phyloP scores from a whole-genome alignment of 2,329 filamentous ascomycete species.

The Cytospora mali region DNA sequence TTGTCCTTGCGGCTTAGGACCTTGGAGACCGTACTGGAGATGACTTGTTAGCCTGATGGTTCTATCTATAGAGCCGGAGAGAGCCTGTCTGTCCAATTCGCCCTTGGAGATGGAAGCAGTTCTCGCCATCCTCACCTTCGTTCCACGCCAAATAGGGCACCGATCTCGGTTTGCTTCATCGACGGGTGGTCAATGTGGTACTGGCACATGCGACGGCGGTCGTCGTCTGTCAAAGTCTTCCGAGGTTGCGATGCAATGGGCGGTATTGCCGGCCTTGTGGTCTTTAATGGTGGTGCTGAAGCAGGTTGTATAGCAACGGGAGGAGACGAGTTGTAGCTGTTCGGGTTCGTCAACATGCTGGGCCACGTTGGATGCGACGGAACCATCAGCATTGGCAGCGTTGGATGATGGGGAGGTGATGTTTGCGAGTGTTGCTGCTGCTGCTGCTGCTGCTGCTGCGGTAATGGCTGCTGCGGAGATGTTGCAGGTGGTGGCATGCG shows the following conservation, averaged over 20 bases:
- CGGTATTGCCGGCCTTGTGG: slow-evolving; percentile 45
- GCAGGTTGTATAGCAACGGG: slow-evolving; percentile 62
- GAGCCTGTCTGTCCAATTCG: not conserved
- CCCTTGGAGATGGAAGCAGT: not conserved
- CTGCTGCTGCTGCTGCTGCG: slow-evolving; percentile 57
- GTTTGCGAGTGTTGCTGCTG: slow-evolving; percentile 51
- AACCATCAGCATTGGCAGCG: slow-evolving; percentile 72
- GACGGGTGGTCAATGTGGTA: slow-evolving; percentile 89
- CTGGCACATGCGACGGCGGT: slow-evolving; percentile 89
- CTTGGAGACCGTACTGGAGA: slow-evolving; percentile 91
- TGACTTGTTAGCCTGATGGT: not conserved
- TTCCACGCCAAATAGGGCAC: slow-evolving; percentile 92
- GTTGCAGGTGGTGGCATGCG: slow-evolving; percentile 56
- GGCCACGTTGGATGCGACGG: slow-evolving; percentile 72
- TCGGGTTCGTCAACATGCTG: slow-evolving; percentile 76
- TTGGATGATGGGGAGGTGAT: slow-evolving; percentile 47
- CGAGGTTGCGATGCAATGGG: slow-evolving; percentile 67
- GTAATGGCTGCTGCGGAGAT: slow-evolving; percentile 61
- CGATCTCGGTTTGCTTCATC: slow-evolving; percentile 95
- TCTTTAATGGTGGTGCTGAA: slow-evolving; percentile 53
- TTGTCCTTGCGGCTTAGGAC: slow-evolving; percentile 93
- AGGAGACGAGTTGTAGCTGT: slow-evolving; percentile 60
- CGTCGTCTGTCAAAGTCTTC: slow-evolving; percentile 87
- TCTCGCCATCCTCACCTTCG: slow-evolving; percentile 70
- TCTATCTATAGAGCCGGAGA: not conserved